These are phyloP conservation scores for Diaporthe sp. DNA, from an alignment of 2,329 filamentous ascomycete species.

Conservation along the genomic window DNA sequence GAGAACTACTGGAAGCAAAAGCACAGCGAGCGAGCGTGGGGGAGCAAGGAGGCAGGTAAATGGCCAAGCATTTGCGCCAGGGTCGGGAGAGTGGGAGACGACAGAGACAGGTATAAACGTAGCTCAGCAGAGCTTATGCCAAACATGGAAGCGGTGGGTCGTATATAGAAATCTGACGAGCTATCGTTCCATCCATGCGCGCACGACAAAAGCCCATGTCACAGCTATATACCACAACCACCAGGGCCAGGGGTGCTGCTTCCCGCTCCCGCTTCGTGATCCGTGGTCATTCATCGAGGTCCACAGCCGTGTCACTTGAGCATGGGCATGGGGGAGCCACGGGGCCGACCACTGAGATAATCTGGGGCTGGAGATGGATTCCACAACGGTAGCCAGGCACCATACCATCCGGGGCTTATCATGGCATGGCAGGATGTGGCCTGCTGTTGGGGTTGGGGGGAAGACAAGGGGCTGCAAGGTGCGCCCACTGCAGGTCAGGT, in stretches of 20 bases:
- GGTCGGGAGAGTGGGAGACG: background rate
- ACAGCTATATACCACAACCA: conserved; percentile 24
- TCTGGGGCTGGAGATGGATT: conserved; percentile 1
- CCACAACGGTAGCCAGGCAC: background rate
- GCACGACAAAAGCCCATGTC: conserved; percentile 17
- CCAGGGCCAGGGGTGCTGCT: background rate
- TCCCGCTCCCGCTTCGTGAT: conserved; percentile 20
- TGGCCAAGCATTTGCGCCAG: conserved; percentile 7
- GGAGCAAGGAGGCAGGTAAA: conserved; percentile 7
- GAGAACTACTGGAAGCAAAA: conserved; percentile 14
- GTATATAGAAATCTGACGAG: conserved; percentile 24
- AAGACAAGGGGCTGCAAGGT: conserved; percentile 19
- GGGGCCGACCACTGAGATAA: background rate
- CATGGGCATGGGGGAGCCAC: background rate
- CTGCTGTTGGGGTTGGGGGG: conserved; percentile 1
- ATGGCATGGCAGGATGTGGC: background rate
- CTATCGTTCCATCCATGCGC: background rate
- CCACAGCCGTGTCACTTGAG: conserved; percentile 32
- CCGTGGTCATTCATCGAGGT: conserved; percentile 24
- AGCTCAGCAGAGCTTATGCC: background rate
- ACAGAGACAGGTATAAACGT: conserved; percentile 14
- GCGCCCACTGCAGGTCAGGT: conserved; percentile 32
- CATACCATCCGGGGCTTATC: background rate
- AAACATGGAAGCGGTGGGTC: conserved; percentile 15
- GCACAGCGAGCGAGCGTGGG: conserved; percentile 23